Base-by-base conservation (phyloP, 2,329 filamentous ascomycete genomes). In the Didymella exigua region DNA sequence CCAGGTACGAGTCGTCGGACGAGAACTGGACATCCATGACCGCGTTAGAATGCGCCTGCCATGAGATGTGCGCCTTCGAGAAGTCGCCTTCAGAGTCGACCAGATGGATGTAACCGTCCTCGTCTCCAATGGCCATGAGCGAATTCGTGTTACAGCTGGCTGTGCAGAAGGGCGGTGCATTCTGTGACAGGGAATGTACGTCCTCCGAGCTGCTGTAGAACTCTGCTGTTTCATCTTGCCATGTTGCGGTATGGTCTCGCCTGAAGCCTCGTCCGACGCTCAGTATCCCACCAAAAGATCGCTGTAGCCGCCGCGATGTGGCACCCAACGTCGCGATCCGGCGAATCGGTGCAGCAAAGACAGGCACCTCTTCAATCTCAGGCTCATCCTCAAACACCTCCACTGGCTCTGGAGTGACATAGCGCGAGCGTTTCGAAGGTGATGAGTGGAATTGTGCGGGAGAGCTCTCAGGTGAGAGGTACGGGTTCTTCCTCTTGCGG, bases 1-100 rank as follows among this genome's bases (percentile, higher is more conserved):
- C 88, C 34, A 90, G 74, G 19, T 85, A 74, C 57, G 78, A 76
- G 70, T 91, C 88, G 68, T 90, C 86, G 0, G 84, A 81, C 5
- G 86, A 88, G 71, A 90, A 89, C 9, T 84, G 81, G 47, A 90
- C 75, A 60, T 91, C 88, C 80, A 91, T 89, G 49, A 91, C 83
- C 6, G 88, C 88, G 66, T 91, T 91, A 47, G 78, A 80, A 65
- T 91, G 88, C 7, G 86, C 82, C 33, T 80, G 82, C 71, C 88
- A 87, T 11, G 78, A 77, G 33, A 89, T 74, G 61, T 85, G 85
- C 3, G 81, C 73, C 58, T 79, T 78, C n/a, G 77, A 79, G 68
- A 90, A 89, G 54, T 66, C 65, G 9, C 69, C 70, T 16, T 74
- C 69, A 3, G 86, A 83, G 66, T 90, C 87, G 7, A 90, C 68